Evolutionary conservation across 441 rosid species (phyloP).

Genomic region (Eutrema salsugineum): DNA sequence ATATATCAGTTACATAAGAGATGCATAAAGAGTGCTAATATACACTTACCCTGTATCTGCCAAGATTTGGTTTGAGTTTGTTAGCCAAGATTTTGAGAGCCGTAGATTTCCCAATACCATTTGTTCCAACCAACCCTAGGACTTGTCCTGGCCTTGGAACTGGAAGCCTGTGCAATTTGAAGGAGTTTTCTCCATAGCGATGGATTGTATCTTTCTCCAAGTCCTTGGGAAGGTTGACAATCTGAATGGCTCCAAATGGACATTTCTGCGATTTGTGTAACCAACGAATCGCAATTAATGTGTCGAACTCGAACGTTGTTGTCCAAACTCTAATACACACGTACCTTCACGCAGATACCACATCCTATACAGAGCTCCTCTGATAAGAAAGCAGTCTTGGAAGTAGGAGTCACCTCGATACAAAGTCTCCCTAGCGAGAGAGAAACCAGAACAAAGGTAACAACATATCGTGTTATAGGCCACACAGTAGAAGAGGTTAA

Average conservation of each 20-base stretch:
- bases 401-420: constrained; percentile 71
- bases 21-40: not conserved
- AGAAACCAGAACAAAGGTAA: not conserved
- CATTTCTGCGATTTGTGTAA: not conserved
- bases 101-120: constrained; percentile 94
- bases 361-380: constrained; percentile 94
- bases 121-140: constrained; percentile 94
- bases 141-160: constrained; percentile 95
- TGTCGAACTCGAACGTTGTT: too few species aligned
- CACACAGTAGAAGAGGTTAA: too few species aligned
- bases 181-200: constrained; percentile 78
- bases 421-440: constrained; percentile 44
- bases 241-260: not conserved
- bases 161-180: constrained; percentile 86
- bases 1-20: not conserved
- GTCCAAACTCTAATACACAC: not conserved
- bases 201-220: constrained; percentile 84
- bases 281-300: too few species aligned
- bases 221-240: constrained; percentile 36
- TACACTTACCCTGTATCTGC: constrained; percentile 58
- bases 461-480: not conserved
- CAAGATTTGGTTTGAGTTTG: constrained; percentile 84
- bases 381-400: constrained; percentile 75
- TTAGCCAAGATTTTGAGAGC: constrained; percentile 87
- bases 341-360: constrained; percentile 88